A percentile compares a stretch with the other conserved stretches of the same genome.
These are phyloP conservation scores for Phytophthora hibernalis DNA, from an alignment of 352 stramenopile species.

Conservation along the genomic window DNA sequence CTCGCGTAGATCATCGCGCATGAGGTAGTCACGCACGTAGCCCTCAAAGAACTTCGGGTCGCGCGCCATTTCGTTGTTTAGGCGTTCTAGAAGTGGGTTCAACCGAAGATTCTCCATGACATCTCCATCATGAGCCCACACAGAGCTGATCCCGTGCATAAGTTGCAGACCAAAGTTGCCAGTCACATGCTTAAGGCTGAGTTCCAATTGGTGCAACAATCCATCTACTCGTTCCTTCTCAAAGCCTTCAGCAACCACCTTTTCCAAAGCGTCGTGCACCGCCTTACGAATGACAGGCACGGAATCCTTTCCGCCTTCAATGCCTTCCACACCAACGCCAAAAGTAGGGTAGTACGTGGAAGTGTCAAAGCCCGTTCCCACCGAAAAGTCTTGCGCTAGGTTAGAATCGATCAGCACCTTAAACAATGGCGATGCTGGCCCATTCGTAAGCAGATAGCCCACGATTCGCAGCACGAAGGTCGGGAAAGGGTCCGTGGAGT, in stretches of 20 bases:
- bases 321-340: slow-evolving; percentile 81
- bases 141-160: slow-evolving; percentile 74
- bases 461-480: slow-evolving; percentile 85
- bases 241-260: slow-evolving; percentile 75
- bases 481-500: slow-evolving; percentile 74
- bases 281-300: slow-evolving; percentile 72
- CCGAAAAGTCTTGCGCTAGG: slow-evolving; percentile 78
- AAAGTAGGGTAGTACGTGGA: slow-evolving; percentile 83
- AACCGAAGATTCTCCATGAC: slow-evolving; percentile 71
- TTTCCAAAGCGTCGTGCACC: slow-evolving; percentile 55
- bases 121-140: slow-evolving; percentile 77
- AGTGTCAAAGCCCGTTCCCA: slow-evolving; percentile 83
- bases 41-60: slow-evolving; percentile 75
- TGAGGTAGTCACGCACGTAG: slow-evolving; percentile 62
- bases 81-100: slow-evolving; percentile 66
- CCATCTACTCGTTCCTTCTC: slow-evolving; percentile 75
- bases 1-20: slow-evolving; percentile 56
- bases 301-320: slow-evolving; percentile 47
- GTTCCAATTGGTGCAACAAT: slow-evolving; percentile 81
- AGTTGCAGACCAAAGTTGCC: slow-evolving; percentile 85
- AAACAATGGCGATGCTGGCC: slow-evolving; percentile 81
- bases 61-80: slow-evolving; percentile 66
- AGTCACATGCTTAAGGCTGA: slow-evolving; percentile 86
- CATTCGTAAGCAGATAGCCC: slow-evolving; percentile 81
- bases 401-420: slow-evolving; percentile 83